Evolutionary conservation across 768 basidiomycete species (phyloP), one percentile per base, ranked within the genome.

Genomic region (Trametopsis cervina): DNA sequence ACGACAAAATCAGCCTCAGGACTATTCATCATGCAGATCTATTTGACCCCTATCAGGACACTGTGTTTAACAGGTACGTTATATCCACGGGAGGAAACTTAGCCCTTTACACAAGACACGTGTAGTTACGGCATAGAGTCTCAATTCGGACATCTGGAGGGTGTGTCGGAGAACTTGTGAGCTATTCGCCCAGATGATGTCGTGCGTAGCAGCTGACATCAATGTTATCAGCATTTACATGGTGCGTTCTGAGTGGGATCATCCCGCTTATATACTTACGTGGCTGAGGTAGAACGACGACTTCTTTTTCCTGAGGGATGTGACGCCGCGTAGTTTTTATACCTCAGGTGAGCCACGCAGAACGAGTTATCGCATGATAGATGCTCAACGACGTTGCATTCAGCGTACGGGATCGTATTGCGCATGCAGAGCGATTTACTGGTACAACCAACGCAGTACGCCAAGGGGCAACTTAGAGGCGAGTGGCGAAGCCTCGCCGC

Each of bases 401-500:
- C 47, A 62, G 59, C 54, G 15, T 68, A 68, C 27, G 72, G 72
- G 2, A 59, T 60, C 2, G 68, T 73, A 2, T 61, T 72, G 33
- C 65, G 70, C 26, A 49, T 71, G 42, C 63, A 71, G 35, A 50
- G 60, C 2, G 57, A 61, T 25, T 57, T 70, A 0, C 53, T 64
- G n/a, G 67, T 72, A 0, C 42, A 49, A 4, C 56, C 58, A 1
- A 55, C 53, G 15, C 49, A 52, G 4, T 54, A 62, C 3, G 15
- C 7, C 9, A 42, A 40, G 17, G n/a, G 51, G 11, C 46, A 54
- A 33, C 54, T 55, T 24, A 54, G 56, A 13, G 68, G 67, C 4
- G 72, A 73, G 50, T 71, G 70, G 69, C 59, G 63, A 4, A 63
- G 64, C 13, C 62, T 73, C 15, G 63, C 63, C 13, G 64, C 63